These are phyloP conservation scores for Fonsecaea nubica DNA, from an alignment of 2,329 filamentous ascomycete genomes.

Conservation along the genomic window DNA sequence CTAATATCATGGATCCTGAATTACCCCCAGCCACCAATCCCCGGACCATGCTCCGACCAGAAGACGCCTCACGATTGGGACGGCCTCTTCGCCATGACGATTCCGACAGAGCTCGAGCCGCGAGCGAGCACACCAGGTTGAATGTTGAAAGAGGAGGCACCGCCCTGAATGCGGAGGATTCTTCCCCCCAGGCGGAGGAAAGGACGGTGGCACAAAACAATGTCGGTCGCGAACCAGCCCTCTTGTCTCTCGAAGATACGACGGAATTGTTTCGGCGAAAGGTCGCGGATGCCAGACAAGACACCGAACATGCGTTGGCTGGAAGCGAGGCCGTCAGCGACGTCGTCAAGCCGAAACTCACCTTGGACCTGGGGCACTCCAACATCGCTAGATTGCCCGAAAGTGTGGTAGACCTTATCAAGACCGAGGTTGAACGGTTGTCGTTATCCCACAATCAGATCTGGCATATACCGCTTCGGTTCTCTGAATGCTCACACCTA, in stretches of 20 bases:
- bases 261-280: slow-evolving; percentile 53
- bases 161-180: slow-evolving; percentile 19
- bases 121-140: slow-evolving; percentile 31
- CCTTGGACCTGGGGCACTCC: slow-evolving; percentile 59
- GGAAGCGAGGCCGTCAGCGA: slow-evolving; percentile 55
- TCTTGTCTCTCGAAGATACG: slow-evolving; percentile 52
- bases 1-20: slow-evolving; percentile 35
- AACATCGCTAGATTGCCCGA: slow-evolving; percentile 57
- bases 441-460: slow-evolving; percentile 60
- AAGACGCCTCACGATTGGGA: slow-evolving; percentile 34
- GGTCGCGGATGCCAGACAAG: slow-evolving; percentile 56
- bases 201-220: slow-evolving; percentile 6
- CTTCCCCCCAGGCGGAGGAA: slow-evolving; percentile 25
- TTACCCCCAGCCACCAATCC: slow-evolving; percentile 19
- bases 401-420: slow-evolving; percentile 59
- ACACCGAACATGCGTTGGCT: slow-evolving; percentile 55
- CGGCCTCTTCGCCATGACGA: slow-evolving; percentile 35
- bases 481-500: slow-evolving; percentile 56
- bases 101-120: slow-evolving; percentile 30
- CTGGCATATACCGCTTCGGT: slow-evolving; percentile 56
- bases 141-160: slow-evolving; percentile 28
- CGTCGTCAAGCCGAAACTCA: slow-evolving; percentile 57
- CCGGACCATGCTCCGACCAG: slow-evolving; percentile 30
- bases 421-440: slow-evolving; percentile 60
- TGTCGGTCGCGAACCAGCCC: slow-evolving; percentile 20